Base-by-base conservation (phyloP, 2,329 filamentous ascomycete species). In the Cercospora citrullina region DNA sequence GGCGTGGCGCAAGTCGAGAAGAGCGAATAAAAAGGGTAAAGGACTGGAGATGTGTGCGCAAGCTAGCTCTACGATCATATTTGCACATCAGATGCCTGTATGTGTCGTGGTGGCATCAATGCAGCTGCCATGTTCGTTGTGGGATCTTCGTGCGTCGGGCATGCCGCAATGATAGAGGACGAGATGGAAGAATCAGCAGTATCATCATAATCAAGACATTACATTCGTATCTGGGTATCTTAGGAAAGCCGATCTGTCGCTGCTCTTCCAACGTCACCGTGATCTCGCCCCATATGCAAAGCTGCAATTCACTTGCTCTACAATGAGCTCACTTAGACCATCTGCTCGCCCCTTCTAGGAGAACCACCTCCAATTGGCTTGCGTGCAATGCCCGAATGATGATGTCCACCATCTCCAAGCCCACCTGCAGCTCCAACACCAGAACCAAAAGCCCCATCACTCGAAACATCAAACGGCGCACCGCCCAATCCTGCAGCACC, bases 401-500 rank as follows among this genome's bases (percentile, higher is more conserved):
- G 55, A 23, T 59, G 55, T 16, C 55, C 55, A n/a, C 16, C 55
- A 59, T 59, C 55, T 59, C 26, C 55, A 31, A 21, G 31, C 8
- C 30, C 55, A 36, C 28, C 26, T 7, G 28, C 55, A 30, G n/a
- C 39, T 21, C 26, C 63, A 9, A 23, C 12, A 31, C 36, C 55
- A 51, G 33, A 28, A 6, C 10, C 33, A 2, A 60, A 21, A 10
- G n/a, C 57, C 18, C 55, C 39, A 16, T n/a, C 42, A 60, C 28
- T 60, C 2, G 55, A 18, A 33, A 60, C 63, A 48, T 65, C 63
- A 30, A 60, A 60, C 9, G 63, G 63, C 28, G 63, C 63, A n/a
- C 63, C 63, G 10, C 36, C 39, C 61, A 64, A 28, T 8, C 36
- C 23, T 4, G 30, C 18, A 59, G 16, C 21, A 12, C 21, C 60